These are phyloP conservation scores for Aaosphaeria arxii DNA, from an alignment of 2,329 filamentous ascomycete species.

Conservation along the genomic window DNA sequence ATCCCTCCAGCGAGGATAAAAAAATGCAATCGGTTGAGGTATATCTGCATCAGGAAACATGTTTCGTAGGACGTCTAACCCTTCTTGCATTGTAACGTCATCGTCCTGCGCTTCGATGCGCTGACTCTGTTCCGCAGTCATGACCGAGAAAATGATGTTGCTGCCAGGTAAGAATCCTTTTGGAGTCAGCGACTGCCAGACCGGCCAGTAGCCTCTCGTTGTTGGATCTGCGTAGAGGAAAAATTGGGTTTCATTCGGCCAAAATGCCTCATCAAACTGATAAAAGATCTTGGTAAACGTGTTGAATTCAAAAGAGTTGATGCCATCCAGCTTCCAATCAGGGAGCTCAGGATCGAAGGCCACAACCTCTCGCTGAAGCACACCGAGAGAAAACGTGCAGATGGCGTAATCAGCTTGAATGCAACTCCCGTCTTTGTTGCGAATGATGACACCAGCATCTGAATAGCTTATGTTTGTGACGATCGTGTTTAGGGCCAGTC, in stretches of 20 bases:
- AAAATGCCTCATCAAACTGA: conserved; percentile 61
- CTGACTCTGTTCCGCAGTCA: conserved; percentile 53
- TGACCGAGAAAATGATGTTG: conserved; percentile 61
- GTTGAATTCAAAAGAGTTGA: conserved; percentile 61
- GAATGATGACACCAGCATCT: not conserved
- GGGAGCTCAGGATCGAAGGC: conserved; percentile 57
- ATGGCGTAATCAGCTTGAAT: conserved; percentile 58
- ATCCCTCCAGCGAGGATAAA: conserved; percentile 56
- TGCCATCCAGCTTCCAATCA: conserved; percentile 58
- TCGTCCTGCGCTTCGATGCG: conserved; percentile 55
- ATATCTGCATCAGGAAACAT: conserved; percentile 55
- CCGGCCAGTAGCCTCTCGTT: conserved; percentile 50
- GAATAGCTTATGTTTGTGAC: not conserved
- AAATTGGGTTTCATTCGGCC: conserved; percentile 50
- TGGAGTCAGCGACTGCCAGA: conserved; percentile 59
- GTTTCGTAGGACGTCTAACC: conserved; percentile 51
- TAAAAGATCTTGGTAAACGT: conserved; percentile 69
- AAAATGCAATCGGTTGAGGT: conserved; percentile 56
- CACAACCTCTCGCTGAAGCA: conserved; percentile 57
- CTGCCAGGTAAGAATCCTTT: conserved; percentile 56
- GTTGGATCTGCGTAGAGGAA: conserved; percentile 43
- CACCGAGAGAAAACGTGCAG: conserved; percentile 18
- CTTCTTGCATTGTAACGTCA: conserved; percentile 51
- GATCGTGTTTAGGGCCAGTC: not conserved
- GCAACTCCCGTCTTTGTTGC: conserved; percentile 28